These are phyloP conservation scores for Geosmithia flava DNA, from an alignment of 2,329 filamentous ascomycete species.

Conservation along the genomic window DNA sequence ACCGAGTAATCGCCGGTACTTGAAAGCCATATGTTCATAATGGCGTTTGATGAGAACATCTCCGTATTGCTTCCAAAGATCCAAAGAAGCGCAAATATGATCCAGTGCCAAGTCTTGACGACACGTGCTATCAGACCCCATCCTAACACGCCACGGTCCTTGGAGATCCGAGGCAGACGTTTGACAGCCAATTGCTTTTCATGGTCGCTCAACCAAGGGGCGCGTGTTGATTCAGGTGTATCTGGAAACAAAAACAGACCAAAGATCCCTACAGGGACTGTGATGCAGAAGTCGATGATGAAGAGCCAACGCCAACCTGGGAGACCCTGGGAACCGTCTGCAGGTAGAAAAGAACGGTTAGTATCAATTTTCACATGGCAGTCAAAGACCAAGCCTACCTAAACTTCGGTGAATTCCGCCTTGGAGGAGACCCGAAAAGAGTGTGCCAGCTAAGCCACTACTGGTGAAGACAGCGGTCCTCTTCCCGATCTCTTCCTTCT, in stretches of 20 bases:
- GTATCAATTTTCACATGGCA: slow-evolving; percentile 1
- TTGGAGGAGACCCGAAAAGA: slow-evolving; percentile 41
- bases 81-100: slow-evolving; percentile 1
- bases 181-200: slow-evolving; percentile 11
- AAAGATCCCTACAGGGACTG: slow-evolving; percentile 13
- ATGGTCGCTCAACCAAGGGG: slow-evolving; percentile 2
- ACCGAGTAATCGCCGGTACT: slow-evolving; percentile 14
- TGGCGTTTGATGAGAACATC: slow-evolving; percentile 4
- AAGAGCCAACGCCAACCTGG: slow-evolving; percentile 32
- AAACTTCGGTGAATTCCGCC: slow-evolving; percentile 43
- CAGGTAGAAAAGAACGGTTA: slow-evolving; percentile 7
- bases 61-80: slow-evolving; percentile 1
- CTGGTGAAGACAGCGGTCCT: slow-evolving; percentile 51
- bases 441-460: slow-evolving; percentile 43
- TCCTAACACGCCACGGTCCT: slow-evolving; percentile 1
- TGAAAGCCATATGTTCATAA: slow-evolving; percentile 11
- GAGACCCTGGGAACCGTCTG: slow-evolving; percentile 25
- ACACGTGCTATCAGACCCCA: slow-evolving; percentile 2
- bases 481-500: slow-evolving; percentile 46
- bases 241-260: slow-evolving; percentile 19
- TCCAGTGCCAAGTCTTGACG: slow-evolving; percentile 1
- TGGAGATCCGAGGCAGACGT: slow-evolving; percentile 2
- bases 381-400: background rate
- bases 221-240: slow-evolving; percentile 10
- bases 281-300: slow-evolving; percentile 25